Percentiles rank a stretch among this genome's conserved stretches.
phyloP scores from a whole-genome alignment of 345 rosid species.

The Nephelium lappaceum region DNA sequence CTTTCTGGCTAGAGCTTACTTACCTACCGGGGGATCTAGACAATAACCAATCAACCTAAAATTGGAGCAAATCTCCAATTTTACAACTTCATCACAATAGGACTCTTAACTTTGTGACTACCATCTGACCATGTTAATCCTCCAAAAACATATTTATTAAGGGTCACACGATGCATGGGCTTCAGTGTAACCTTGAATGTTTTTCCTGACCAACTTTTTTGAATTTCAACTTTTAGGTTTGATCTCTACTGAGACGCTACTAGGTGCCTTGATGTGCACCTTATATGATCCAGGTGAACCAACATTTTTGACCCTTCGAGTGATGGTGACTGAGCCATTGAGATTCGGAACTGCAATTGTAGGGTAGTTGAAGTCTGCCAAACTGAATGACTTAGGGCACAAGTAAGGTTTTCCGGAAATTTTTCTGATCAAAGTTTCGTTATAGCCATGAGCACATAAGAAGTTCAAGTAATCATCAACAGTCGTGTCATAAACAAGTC shows the following conservation, averaged over 20 bases:
- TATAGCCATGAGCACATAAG: slow-evolving; percentile 46
- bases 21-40: too few species aligned
- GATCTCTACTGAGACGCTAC: slow-evolving; percentile 35
- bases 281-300: slow-evolving; percentile 43
- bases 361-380: slow-evolving; percentile 56
- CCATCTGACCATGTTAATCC: slow-evolving; percentile 53
- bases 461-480: slow-evolving; percentile 43
- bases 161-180: not conserved
- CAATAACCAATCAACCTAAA: not conserved
- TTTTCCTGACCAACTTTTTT: slow-evolving; percentile 40
- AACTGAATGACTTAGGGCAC: slow-evolving; percentile 31
- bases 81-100: slow-evolving; percentile 28
- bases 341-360: slow-evolving; percentile 44
- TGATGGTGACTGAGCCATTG: slow-evolving; percentile 16
- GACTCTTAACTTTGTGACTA: slow-evolving; percentile 47
- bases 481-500: slow-evolving; percentile 49
- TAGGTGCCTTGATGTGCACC: slow-evolving; percentile 28
- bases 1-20: not conserved
- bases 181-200: slow-evolving; percentile 38
- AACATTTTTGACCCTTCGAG: slow-evolving; percentile 50
- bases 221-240: slow-evolving; percentile 40
- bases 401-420: slow-evolving; percentile 20
- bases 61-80: not conserved
- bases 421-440: slow-evolving; percentile 6
- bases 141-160: slow-evolving; percentile 38